A percentile compares a stretch with the other conserved stretches of the same genome.
phyloP scores from a whole-genome alignment of 371 early-diverging fungal genomes.

The Haplosporangium sp. region DNA sequence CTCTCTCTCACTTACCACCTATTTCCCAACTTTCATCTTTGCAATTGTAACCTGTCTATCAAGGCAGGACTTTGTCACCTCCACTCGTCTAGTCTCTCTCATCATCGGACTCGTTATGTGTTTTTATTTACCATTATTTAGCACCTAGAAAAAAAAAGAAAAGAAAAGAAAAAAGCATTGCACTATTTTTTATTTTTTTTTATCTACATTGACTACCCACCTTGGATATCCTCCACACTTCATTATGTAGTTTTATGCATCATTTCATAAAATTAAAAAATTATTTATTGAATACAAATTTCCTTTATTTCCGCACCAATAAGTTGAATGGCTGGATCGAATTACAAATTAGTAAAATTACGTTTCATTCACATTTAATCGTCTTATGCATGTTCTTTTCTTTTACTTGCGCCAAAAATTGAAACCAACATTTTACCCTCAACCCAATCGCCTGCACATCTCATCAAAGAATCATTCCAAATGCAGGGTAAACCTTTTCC shows the following conservation, averaged over 20 bases:
- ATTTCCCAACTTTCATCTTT: not conserved
- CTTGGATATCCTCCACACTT: slow-evolving; percentile 48
- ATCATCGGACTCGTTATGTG: slow-evolving; percentile 12
- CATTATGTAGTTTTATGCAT: not conserved
- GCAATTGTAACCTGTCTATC: not conserved
- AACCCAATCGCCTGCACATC: not conserved
- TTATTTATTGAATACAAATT: too few relatives aligned
- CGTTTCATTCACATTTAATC: not conserved
- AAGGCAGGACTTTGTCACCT: not conserved
- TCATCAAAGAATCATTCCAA: not conserved
- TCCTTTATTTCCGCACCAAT: too few relatives aligned
- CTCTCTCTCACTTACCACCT: not conserved
- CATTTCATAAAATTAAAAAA: not conserved
- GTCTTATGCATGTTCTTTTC: not conserved
- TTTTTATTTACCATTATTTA: slow-evolving; percentile 2
- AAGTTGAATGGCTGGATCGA: too few relatives aligned
- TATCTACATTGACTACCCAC: slow-evolving; percentile 13
- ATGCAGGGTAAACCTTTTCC: slow-evolving; percentile 7
- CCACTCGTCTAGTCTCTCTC: not conserved
- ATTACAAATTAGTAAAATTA: not conserved
- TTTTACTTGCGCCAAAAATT: not conserved
- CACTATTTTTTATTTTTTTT: slow-evolving; percentile 2
- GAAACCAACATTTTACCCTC: not conserved
- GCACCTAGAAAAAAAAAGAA: slow-evolving; percentile 7
- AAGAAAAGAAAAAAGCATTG: slow-evolving; percentile 6